Evolutionary conservation across 352 stramenopile species (phyloP), one percentile per base, ranked within the genome.

Genomic region (Paralagenidium karlingii): DNA sequence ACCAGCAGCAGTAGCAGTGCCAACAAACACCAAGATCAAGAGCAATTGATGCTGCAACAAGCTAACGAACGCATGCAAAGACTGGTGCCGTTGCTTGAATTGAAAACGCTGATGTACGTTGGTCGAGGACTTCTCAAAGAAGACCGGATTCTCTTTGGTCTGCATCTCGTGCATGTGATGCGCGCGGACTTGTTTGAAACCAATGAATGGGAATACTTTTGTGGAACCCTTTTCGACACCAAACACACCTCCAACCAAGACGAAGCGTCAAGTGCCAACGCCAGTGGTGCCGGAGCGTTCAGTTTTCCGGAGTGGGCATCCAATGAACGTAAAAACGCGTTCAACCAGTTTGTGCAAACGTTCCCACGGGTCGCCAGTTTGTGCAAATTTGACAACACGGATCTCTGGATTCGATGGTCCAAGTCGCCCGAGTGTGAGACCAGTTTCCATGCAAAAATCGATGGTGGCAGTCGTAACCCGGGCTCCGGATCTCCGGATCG

Each of bases 91-190:
- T 82, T 93, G 19, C 50, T 97, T 9, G 79, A 96, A 51, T 68
- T 64, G 39, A 89, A 88, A 33, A 54, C 94, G 8, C 63, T 97
- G 38, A 94, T 94, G 62, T 96, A 92, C 36, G 76, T 97, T 6
- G 85, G 84, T 1, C 80, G 90, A 15, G 70, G 79, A 10, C 54
- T 97, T 3, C 95, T 97, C 49, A 97, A 97, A 53, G 82, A 87
- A 33, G 82, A 97, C 37, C 66, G 89, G 0, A 70, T 82, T 1
- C 96, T 96, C 71, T 97, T 97, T 48, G 91, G 82, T 0, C 59
- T 97, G 45, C 91, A 97, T 28, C 45, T 97, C 11, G 83, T 97
- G 18, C 81, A 95, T 32, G 87, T 77, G 1, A 96, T 97, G 81
- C 82, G 96, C 37, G 53, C 59, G 1, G 76, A 97, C 5, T 82